Evolutionary conservation across 169 alveolate genomes (phyloP), one percentile per base, ranked within the genome.

Genomic region (Babesia microti): DNA sequence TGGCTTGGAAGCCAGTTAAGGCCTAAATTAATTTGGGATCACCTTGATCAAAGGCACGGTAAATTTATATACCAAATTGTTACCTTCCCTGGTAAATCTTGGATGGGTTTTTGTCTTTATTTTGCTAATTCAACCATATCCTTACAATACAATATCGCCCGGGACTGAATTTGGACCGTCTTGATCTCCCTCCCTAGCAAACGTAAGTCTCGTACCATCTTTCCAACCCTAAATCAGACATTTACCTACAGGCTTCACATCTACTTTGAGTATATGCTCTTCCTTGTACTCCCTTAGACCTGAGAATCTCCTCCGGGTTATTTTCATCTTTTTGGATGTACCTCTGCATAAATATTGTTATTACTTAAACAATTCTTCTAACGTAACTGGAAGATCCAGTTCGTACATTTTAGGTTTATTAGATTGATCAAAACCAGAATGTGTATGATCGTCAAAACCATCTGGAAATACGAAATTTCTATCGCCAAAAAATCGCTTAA

Each of bases 181-280:
- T 43, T 81, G 89, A 48, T 81, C 89, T 3, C 89, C 89, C 59
- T 81, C 89, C 17, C 88, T 84, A 6, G 84, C 52, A 43, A 78
- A 81, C 9, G 89, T 81, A 21, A 81, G 53, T 57, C 74, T 81
- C 1, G 89, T 81, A 3, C 89, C 89, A 57, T 81, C 89, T 52
- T 81, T 81, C 89, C 89, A 81, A 5, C 89, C 85, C 75, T 65
- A 32, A 4, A 9, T 11, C 9, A 34, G 23, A 18, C 2, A 5
- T 2, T 5, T 21, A 55, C 55, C 3, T 55, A 65, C 85, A 11
- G 89, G 87, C 44, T 81, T 81, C 27, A 81, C 72, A 55, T 81
- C 89, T 6, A 81, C 75, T 44, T 78, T 81, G 14, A 81, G 87
- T 12, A 54, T 73, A 43, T 81, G 81, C 47, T 81, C 89, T 33